A percentile compares a stretch with the other conserved stretches of the same genome.
phyloP scores from a whole-genome alignment of 1,139 yeast genomes.

The Yarrowia galli region DNA sequence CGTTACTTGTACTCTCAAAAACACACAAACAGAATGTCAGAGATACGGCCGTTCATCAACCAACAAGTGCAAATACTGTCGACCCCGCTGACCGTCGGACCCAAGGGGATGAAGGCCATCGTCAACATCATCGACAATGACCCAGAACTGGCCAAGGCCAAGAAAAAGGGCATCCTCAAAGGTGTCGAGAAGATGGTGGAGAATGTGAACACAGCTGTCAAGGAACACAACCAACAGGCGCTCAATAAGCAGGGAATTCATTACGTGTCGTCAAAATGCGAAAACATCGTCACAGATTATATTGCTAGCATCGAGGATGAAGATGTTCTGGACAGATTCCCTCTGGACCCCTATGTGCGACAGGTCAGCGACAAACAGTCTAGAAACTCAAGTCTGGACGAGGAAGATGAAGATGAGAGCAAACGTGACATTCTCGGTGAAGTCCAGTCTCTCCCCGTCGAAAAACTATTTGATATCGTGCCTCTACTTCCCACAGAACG shows the following conservation, averaged over 20 bases:
- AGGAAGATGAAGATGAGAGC: not conserved
- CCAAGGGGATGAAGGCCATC: slow-evolving; percentile 3
- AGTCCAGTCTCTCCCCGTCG: slow-evolving; percentile 8
- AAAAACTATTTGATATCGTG: slow-evolving; percentile 12
- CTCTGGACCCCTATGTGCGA: slow-evolving; percentile 16
- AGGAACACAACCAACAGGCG: slow-evolving; percentile 4
- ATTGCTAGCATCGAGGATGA: not conserved
- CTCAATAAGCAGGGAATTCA: slow-evolving; percentile 27
- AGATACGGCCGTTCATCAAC: slow-evolving; percentile 25
- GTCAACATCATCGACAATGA: slow-evolving; percentile 4
- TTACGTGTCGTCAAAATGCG: slow-evolving; percentile 26
- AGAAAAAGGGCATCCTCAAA: not conserved
- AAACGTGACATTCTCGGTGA: slow-evolving; percentile 11
- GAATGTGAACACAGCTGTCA: slow-evolving; percentile 9
- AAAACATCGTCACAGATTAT: slow-evolving; percentile 7
- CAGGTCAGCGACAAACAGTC: slow-evolving; percentile 2
- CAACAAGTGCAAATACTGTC: slow-evolving; percentile 21
- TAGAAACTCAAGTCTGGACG: not conserved
- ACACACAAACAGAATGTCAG: slow-evolving; percentile 11
- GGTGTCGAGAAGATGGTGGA: slow-evolving; percentile 24
- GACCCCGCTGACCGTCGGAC: slow-evolving; percentile 7
- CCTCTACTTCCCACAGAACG: slow-evolving; percentile 25
- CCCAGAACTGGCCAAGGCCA: not conserved
- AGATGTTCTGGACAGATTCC: slow-evolving; percentile 12
- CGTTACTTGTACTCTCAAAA: not conserved